A percentile compares a stretch with the other conserved stretches of the same genome.
phyloP scores from a whole-genome alignment of 305 asterid genomes.

The Fraxinus ornus region DNA sequence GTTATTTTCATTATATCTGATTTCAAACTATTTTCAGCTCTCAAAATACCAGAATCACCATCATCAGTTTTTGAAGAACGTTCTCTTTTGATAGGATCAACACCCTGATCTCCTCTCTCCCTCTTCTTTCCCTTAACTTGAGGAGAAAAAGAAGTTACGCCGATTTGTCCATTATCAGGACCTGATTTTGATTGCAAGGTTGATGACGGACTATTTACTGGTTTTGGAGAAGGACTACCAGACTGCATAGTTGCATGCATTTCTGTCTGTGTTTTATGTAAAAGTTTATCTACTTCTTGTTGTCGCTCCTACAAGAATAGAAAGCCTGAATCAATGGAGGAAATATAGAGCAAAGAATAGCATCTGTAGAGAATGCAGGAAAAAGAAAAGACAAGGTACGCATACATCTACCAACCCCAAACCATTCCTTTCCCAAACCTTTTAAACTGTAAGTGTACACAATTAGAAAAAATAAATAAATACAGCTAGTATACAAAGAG shows the following conservation, averaged over 20 bases:
- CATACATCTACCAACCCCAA: not conserved
- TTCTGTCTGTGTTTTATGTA: constrained; percentile 48
- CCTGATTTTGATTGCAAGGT: constrained; percentile 53
- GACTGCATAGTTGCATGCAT: constrained; percentile 60
- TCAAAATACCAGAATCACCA: constrained; percentile 30
- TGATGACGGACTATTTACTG: constrained; percentile 44
- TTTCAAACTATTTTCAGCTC: constrained; percentile 39
- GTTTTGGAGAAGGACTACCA: constrained; percentile 69
- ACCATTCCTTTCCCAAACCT: constrained; percentile 15
- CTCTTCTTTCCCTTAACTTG: constrained; percentile 62
- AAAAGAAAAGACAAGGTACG: not conserved
- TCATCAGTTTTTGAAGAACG: constrained; percentile 45
- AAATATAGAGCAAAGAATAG: not conserved
- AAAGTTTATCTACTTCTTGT: constrained; percentile 61
- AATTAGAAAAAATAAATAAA: not conserved
- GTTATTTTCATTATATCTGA: constrained; percentile 47
- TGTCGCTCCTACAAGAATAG: constrained; percentile 55
- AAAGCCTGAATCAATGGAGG: not conserved
- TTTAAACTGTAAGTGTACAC: not conserved
- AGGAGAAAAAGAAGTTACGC: constrained; percentile 38
- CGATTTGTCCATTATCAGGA: constrained; percentile 51
- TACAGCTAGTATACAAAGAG: not conserved
- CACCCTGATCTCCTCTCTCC: constrained; percentile 52
- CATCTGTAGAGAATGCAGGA: not conserved
- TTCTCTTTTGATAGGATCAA: constrained; percentile 47